Conservation (phyloP, 164 flowering plant species). For the Platanus orientalis region DNA sequence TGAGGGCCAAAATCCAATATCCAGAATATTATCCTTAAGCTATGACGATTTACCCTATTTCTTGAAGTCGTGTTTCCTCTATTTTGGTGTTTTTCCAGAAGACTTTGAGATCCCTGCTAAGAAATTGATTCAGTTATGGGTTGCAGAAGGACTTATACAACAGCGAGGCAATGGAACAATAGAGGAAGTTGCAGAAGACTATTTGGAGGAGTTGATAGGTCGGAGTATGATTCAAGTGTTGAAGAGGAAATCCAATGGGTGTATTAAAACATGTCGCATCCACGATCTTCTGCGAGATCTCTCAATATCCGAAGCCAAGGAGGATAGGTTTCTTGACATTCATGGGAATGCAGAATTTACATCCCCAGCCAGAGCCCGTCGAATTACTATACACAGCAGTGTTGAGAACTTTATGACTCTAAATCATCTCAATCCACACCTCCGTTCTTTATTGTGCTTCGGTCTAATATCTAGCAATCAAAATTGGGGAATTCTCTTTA, state of each 20-base stretch:
- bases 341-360: not conserved
- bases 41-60: constrained; percentile 10
- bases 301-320: not conserved
- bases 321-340: not conserved
- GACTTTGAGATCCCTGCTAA: too few species aligned
- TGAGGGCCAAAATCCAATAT: constrained; percentile 1
- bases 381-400: not conserved
- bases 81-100: too few species aligned
- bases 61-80: constrained; percentile 8
- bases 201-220: too few species aligned
- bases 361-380: not conserved
- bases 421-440: not conserved
- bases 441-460: not conserved
- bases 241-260: not conserved
- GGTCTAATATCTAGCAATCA: not conserved
- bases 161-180: too few species aligned
- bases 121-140: too few species aligned
- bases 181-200: too few species aligned
- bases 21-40: constrained; percentile 6
- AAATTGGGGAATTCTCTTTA: not conserved
- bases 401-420: not conserved
- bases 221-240: not conserved
- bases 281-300: too few species aligned
- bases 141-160: too few species aligned
- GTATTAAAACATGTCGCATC: not conserved